Percentiles rank a stretch among this genome's conserved stretches.
Conservation (phyloP, 1,284 basidiomycete genomes). For the Ganoderma boninense region DNA sequence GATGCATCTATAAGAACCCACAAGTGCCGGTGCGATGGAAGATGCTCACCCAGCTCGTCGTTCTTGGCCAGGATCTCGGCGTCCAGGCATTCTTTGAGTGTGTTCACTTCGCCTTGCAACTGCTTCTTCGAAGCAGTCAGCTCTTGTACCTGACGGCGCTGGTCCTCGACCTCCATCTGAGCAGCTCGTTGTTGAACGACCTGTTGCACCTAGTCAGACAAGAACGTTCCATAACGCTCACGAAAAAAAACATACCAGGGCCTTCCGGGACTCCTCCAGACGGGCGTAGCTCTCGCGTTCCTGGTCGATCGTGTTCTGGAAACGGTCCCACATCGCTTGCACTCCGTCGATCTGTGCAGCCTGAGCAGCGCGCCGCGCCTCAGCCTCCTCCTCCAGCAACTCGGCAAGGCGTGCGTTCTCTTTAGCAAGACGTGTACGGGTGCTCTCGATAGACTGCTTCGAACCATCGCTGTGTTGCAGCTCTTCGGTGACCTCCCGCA, state of each 20-base stretch:
- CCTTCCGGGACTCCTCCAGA: conserved; percentile 77
- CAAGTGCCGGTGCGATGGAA: background rate
- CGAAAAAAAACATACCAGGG: conserved; percentile 57
- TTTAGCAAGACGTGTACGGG: conserved; percentile 61
- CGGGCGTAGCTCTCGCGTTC: conserved; percentile 70
- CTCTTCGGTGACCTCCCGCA: conserved; percentile 70
- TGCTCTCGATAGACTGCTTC: conserved; percentile 67
- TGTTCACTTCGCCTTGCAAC: conserved; percentile 63
- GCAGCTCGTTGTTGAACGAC: conserved; percentile 72
- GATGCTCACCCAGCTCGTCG: conserved; percentile 61
- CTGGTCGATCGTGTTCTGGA: conserved; percentile 66
- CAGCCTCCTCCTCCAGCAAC: conserved; percentile 70
- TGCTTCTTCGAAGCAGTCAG: conserved; percentile 63
- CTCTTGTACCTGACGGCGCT: conserved; percentile 69
- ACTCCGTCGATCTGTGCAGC: conserved; percentile 70
- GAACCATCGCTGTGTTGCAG: conserved; percentile 73
- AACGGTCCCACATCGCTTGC: conserved; percentile 74
- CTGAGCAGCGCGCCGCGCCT: conserved; percentile 67
- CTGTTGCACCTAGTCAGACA: conserved; percentile 44
- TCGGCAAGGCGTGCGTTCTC: conserved; percentile 67
- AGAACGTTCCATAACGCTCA: background rate
- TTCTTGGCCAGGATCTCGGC: conserved; percentile 59
- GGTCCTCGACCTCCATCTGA: conserved; percentile 70
- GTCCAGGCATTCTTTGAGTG: conserved; percentile 66
- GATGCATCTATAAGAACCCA: conserved; percentile 9